Conservation (phyloP, 2,329 filamentous ascomycete genomes). For the Colletotrichum spinosum region DNA sequence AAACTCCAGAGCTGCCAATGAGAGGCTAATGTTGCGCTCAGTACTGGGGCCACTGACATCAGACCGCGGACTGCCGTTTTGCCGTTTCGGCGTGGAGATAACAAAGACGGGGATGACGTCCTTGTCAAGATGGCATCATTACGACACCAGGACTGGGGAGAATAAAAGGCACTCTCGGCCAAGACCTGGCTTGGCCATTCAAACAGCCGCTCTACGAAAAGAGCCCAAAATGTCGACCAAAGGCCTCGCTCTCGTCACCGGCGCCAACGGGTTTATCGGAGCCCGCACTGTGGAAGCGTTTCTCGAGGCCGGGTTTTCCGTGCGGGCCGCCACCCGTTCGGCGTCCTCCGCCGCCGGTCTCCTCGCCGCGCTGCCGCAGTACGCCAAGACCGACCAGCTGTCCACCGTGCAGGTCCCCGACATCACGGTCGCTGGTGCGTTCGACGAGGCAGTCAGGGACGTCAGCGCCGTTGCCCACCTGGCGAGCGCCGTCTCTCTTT, state of each 20-base stretch:
- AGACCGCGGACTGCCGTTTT: too few relatives aligned
- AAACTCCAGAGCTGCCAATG: too few relatives aligned
- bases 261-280: slow-evolving; percentile 54
- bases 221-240: slow-evolving; percentile 8
- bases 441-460: slow-evolving; percentile 49
- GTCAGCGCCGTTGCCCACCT: slow-evolving; percentile 57
- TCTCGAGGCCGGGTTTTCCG: slow-evolving; percentile 50
- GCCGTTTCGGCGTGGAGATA: too few relatives aligned
- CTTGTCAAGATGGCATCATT: too few relatives aligned
- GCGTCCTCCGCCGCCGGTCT: slow-evolving; percentile 38
- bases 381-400: slow-evolving; percentile 38
- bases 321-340: slow-evolving; percentile 52
- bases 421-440: slow-evolving; percentile 48
- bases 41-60: too few relatives aligned
- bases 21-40: too few relatives aligned
- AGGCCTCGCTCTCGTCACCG: slow-evolving; percentile 48
- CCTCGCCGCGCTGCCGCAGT: slow-evolving; percentile 37
- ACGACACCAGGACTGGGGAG: too few relatives aligned
- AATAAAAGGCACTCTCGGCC: too few relatives aligned
- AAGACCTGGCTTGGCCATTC: too few relatives aligned
- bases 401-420: slow-evolving; percentile 47
- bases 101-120: too few relatives aligned
- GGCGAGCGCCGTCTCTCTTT: slow-evolving; percentile 52
- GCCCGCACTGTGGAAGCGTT: slow-evolving; percentile 50
- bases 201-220: background rate